Evolutionary conservation across 208 protist species (phyloP), one percentile per base, ranked within the genome.

Genomic region (Balamuthia mandrillaris): DNA sequence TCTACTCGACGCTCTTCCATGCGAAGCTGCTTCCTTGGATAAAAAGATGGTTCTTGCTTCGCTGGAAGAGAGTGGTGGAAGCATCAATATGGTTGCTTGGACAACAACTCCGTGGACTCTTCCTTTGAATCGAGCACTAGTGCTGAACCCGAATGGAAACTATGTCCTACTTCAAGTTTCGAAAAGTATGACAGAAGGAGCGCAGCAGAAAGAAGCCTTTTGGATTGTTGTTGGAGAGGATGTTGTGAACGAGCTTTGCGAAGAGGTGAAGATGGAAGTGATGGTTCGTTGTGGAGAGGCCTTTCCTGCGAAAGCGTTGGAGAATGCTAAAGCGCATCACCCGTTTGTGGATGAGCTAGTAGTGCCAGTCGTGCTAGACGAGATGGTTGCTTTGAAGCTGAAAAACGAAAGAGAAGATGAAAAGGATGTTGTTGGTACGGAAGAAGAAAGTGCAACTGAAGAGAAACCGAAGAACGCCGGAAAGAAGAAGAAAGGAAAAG

Each of bases 51-150:
- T 52, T 10, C 14, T 52, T 52, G 47, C 47, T 27, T 63, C 31
- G 16, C 56, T 9, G 31, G 56, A 33, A 72, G 6, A 16, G 37
- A 21, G 63, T 49, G 7, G 63, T 33, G 0, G 35, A 72, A 27
- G 35, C 47, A 6, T 18, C 37, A 14, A 49, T n/a, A n/a, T 72
- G 37, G 14, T 72, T 14, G 63, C 47, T 33, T 72, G 63, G 63
- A 72, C 63, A 0, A 72, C 63, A 14, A 72, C 63, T 10, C 63
- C 63, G 63, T 72, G 63, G 63, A 72, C 63, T 21, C 41, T 72
- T 45, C 63, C 63, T 7, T 44, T 72, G 63, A 72, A 72, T 41
- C 29, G 63, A 14, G 63, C 63, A 21, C 37, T 72, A 27, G 63
- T 72, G 63, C 37, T 72, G n/a, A 72, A 72, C 18, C 63, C 63